Evolutionary conservation across 2,329 filamentous ascomycete genomes (phyloP).

Genomic region (Aspergillus hiratsukae): DNA sequence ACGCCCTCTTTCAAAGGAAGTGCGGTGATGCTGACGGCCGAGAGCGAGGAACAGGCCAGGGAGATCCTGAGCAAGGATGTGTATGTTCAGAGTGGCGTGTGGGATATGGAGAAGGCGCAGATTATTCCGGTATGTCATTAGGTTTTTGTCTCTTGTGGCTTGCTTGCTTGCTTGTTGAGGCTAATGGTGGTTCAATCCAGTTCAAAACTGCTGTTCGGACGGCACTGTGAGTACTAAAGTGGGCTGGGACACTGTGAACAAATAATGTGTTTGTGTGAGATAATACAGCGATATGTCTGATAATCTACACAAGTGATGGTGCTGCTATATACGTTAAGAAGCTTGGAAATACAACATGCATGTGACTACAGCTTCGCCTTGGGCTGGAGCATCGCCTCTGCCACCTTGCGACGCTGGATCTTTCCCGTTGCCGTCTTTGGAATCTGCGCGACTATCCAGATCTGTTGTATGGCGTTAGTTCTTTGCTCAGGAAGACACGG

Average conservation of each 20-base stretch:
- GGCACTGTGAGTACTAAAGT: neutral
- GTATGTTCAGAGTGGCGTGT: slow-evolving; percentile 68
- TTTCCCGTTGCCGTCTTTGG: slow-evolving; percentile 92
- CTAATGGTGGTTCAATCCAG: neutral
- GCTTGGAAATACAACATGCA: neutral
- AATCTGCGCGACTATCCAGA: slow-evolving; percentile 79
- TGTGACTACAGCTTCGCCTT: slow-evolving; percentile 49
- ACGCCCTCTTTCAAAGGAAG: slow-evolving; percentile 67
- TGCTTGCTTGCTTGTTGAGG: neutral
- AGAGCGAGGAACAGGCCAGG: slow-evolving; percentile 64
- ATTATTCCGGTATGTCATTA: slow-evolving; percentile 34
- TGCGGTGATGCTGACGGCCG: slow-evolving; percentile 62
- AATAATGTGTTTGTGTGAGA: neutral
- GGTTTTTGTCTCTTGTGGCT: neutral
- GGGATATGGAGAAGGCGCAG: slow-evolving; percentile 67
- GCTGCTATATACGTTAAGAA: neutral
- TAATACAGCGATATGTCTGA: neutral
- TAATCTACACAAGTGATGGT: neutral
- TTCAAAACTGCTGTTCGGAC: neutral
- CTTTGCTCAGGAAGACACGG: slow-evolving; percentile 4
- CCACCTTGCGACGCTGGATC: slow-evolving; percentile 81
- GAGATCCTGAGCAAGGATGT: slow-evolving; percentile 66
- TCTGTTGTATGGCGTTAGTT: slow-evolving; percentile 37
- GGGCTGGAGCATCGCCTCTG: slow-evolving; percentile 66
- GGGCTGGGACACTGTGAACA: neutral